Conservation (phyloP, 768 basidiomycete species). For the Calocera cornea region DNA sequence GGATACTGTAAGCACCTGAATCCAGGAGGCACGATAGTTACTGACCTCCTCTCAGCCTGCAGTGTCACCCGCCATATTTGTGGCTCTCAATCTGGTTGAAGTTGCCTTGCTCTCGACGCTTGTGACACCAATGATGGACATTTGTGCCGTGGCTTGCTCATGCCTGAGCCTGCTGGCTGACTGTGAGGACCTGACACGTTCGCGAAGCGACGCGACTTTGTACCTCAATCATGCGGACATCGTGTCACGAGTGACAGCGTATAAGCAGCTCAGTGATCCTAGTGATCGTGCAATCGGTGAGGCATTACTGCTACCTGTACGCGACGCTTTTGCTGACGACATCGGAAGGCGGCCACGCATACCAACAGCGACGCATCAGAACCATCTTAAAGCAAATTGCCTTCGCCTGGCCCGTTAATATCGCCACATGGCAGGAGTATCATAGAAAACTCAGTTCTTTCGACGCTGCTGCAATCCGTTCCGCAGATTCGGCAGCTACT, state of each 20-base stretch:
- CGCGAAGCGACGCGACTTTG: slow-evolving; percentile 39
- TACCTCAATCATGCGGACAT: slow-evolving; percentile 4
- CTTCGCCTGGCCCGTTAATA: slow-evolving; percentile 49
- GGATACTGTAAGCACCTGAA: neutral
- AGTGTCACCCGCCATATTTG: slow-evolving; percentile 32
- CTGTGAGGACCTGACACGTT: slow-evolving; percentile 51
- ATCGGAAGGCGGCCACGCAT: slow-evolving; percentile 50
- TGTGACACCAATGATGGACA: slow-evolving; percentile 50
- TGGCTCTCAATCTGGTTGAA: slow-evolving; percentile 37
- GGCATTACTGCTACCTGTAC: slow-evolving; percentile 17
- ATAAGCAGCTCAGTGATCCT: slow-evolving; percentile 41
- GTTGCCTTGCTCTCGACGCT: slow-evolving; percentile 59
- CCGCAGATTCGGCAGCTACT: neutral
- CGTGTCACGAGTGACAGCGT: slow-evolving; percentile 8
- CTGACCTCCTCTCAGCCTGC: neutral
- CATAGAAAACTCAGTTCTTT: neutral
- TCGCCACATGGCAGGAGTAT: slow-evolving; percentile 73
- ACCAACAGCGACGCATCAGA: slow-evolving; percentile 61
- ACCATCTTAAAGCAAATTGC: slow-evolving; percentile 53
- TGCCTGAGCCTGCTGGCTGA: slow-evolving; percentile 55
- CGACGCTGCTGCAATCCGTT: slow-evolving; percentile 5
- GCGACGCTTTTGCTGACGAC: neutral
- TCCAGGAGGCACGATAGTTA: neutral
- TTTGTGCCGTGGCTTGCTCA: slow-evolving; percentile 55
- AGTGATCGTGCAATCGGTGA: slow-evolving; percentile 53